These are phyloP conservation scores for Fusarium duplospermum DNA, from an alignment of 2,329 filamentous ascomycete species.

Conservation along the genomic window DNA sequence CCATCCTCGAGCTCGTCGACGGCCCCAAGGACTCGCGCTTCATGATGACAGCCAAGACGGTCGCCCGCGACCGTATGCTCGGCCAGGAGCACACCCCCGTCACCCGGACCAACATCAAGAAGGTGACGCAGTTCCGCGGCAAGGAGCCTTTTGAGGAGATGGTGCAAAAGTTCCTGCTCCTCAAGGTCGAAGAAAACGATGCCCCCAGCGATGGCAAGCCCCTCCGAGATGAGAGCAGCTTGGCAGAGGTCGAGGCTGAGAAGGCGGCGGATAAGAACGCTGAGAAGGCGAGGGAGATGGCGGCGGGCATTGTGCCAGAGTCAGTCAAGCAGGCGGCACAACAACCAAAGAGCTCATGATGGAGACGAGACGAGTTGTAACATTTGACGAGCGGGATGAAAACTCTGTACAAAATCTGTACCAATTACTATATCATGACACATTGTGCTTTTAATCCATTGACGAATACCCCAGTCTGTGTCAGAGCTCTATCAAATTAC, in stretches of 20 bases:
- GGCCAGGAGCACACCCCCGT: constrained; percentile 73
- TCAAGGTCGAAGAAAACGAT: constrained; percentile 29
- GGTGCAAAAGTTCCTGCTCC: constrained; percentile 58
- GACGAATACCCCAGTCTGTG: neutral
- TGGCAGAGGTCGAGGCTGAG: constrained; percentile 27
- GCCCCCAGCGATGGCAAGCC: neutral
- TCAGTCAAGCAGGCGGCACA: constrained; percentile 37
- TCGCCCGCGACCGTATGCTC: constrained; percentile 72
- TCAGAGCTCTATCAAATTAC: constrained; percentile 7
- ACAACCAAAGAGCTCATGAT: constrained; percentile 34
- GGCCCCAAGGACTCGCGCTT: constrained; percentile 94
- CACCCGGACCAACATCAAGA: constrained; percentile 82
- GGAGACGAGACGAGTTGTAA: constrained; percentile 34
- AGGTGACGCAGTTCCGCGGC: constrained; percentile 85
- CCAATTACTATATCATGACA: constrained; percentile 43
- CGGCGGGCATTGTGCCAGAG: constrained; percentile 45
- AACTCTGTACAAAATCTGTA: constrained; percentile 47
- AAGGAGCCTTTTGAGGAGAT: constrained; percentile 74
- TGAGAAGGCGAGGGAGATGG: constrained; percentile 49
- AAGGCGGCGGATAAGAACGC: constrained; percentile 44
- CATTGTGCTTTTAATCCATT: constrained; percentile 23
- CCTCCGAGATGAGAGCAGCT: constrained; percentile 22
- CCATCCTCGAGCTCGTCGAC: constrained; percentile 95
- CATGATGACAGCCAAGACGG: constrained; percentile 88
- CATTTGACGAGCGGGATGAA: constrained; percentile 31